phyloP scores from a whole-genome alignment of 306 rosid species.

The Carpinus fangiana region DNA sequence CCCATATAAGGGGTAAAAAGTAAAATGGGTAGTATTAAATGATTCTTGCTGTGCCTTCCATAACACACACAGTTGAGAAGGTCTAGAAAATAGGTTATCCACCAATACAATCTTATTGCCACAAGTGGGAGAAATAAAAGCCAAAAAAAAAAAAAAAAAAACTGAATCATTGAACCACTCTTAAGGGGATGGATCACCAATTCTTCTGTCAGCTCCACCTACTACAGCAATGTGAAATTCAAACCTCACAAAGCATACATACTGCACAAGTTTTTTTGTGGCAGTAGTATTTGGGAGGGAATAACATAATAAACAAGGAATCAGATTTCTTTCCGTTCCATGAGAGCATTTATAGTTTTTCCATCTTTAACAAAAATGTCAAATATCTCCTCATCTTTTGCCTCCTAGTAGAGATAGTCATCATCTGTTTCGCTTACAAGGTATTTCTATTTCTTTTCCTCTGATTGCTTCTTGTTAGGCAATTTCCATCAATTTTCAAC shows the following conservation, averaged over 20 bases:
- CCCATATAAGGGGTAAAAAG: not conserved
- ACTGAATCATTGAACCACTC: not conserved
- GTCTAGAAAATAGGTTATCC: not conserved
- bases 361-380: not conserved
- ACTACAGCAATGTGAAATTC: not conserved
- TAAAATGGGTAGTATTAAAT: not conserved
- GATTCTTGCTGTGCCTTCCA: not conserved
- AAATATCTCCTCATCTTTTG: not conserved
- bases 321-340: not conserved
- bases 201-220: not conserved
- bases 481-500: conserved; percentile 16
- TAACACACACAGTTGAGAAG: not conserved
- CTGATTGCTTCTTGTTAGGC: conserved; percentile 22
- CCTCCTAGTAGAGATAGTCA: conserved; percentile 6
- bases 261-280: not conserved
- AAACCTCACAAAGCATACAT: not conserved
- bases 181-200: not conserved
- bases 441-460: conserved; percentile 5
- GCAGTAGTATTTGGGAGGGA: not conserved
- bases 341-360: not conserved
- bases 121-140: not conserved
- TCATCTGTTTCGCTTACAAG: not conserved
- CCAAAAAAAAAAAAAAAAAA: not conserved
- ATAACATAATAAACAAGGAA: not conserved
- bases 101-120: not conserved